Base-by-base conservation (phyloP, 2,329 filamentous ascomycete genomes). In the Aureobasidium sp. region DNA sequence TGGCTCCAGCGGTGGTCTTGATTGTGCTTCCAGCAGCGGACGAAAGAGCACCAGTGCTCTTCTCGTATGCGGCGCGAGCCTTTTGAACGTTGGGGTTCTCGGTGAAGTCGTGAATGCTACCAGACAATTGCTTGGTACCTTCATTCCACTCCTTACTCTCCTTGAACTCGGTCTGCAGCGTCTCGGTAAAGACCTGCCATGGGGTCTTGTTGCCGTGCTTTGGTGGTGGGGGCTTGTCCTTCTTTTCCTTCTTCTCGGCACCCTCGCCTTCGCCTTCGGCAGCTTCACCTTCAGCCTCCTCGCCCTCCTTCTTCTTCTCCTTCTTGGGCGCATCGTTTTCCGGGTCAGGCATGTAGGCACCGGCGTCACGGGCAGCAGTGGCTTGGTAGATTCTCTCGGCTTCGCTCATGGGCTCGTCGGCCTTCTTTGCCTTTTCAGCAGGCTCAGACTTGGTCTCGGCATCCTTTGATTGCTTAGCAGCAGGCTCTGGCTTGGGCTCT, bases 141-240 rank as follows among this genome's bases (percentile, higher is more conserved):
- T 99, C 94, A 71, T 99, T 96, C 94, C 94, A 99, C 75, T 99
- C 94, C 73, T 97, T 96, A 17, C 92, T 97, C 58, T 91, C 89
- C 75, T 97, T 91, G 78, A 99, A 96, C 76, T 99, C 94, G 62
- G 82, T 83, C 74, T 90, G 85, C 76, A 99, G 85, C n/a, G 94
- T 99, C 72, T 99, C 94, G 71, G 90, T 90, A 79, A 99, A 99
- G 35, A 99, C 94, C 74, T 97, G 91, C 92, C 94, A 97, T 60
- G 94, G 94, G 3, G 93, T 94, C 81, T 99, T 99, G 78, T 96
- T 91, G 64, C 94, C 94, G 72, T 99, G 94, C 22, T 92, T 93
- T n/a, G 94, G 93, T 15, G 92, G 93, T 24, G 93, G 90, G 14
- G 92, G 87, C 31, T 79, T 77, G 64, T 91, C 85, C 69, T 90